A percentile compares a stretch with the other conserved stretches of the same genome.
phyloP scores from a whole-genome alignment of 2,329 filamentous ascomycete species.

The Furcasterigmium furcatum region DNA sequence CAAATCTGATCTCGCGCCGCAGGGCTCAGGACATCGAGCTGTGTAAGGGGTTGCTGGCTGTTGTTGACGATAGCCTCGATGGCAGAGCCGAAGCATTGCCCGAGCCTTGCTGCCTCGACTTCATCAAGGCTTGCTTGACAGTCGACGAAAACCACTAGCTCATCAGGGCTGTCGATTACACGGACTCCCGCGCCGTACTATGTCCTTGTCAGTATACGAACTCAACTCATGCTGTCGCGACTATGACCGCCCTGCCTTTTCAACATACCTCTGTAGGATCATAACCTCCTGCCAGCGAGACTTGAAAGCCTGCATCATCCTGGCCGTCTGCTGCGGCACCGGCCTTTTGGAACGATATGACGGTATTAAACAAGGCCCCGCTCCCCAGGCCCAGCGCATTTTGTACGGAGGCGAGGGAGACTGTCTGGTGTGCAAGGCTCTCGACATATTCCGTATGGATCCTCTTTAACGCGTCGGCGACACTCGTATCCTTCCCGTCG shows the following conservation, averaged over 20 bases:
- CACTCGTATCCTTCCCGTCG: neutral
- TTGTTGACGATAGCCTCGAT: neutral
- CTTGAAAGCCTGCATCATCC: too few species aligned
- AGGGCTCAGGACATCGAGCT: neutral
- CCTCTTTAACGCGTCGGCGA: neutral
- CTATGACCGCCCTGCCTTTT: too few species aligned
- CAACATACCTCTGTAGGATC: too few species aligned
- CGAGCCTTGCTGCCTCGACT: neutral
- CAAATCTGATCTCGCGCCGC: neutral
- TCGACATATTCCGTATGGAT: conserved; percentile 7
- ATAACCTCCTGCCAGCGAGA: too few species aligned
- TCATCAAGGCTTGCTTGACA: neutral
- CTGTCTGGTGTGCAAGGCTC: conserved; percentile 6
- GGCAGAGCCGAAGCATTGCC: neutral
- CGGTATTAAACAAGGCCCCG: conserved; percentile 10
- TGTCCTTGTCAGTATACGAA: conserved; percentile 1
- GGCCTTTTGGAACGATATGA: conserved; percentile 6
- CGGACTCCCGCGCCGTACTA: conserved; percentile 1
- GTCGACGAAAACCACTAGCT: neutral
- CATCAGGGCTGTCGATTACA: neutral
- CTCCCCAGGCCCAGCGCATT: conserved; percentile 1
- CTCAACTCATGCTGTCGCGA: too few species aligned
- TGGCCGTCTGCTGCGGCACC: too few species aligned
- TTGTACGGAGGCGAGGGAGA: conserved; percentile 9
- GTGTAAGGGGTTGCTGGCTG: neutral